Conservation (phyloP, 2,329 filamentous ascomycete species). For the Coniella lustricola region DNA sequence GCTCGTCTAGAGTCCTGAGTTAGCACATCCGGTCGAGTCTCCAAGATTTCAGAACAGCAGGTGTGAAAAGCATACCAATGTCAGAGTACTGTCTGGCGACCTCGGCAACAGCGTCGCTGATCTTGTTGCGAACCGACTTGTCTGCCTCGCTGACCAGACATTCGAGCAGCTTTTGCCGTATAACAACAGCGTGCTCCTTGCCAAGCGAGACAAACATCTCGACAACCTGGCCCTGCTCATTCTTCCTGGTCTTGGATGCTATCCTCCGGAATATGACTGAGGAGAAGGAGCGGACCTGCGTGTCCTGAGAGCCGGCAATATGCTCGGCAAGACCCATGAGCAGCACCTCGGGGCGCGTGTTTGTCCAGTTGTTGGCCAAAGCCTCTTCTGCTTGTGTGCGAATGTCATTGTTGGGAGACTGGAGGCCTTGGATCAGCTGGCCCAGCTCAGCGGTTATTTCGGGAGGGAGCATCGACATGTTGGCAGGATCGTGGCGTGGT, state of each 20-base stretch:
- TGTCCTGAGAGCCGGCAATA: constrained; percentile 69
- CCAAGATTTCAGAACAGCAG: not conserved
- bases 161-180: constrained; percentile 77
- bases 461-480: constrained; percentile 78
- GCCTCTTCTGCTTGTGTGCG: constrained; percentile 85
- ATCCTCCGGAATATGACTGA: constrained; percentile 93
- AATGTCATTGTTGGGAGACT: constrained; percentile 80
- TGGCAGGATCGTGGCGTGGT: constrained; percentile 12
- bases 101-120: constrained; percentile 95
- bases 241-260: constrained; percentile 80
- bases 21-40: constrained; percentile 1
- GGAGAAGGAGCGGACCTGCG: constrained; percentile 81
- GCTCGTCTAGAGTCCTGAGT: constrained; percentile 50
- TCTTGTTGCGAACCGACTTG: constrained; percentile 79
- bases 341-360: constrained; percentile 72
- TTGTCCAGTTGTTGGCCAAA: constrained; percentile 84
- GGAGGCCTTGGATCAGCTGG: constrained; percentile 80
- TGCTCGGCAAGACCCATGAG: constrained; percentile 94
- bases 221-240: constrained; percentile 59
- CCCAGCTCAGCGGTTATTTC: constrained; percentile 79
- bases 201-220: constrained; percentile 82
- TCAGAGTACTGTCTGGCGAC: constrained; percentile 92
- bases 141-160: constrained; percentile 67
- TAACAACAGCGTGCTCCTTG: constrained; percentile 65
- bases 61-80: constrained; percentile 55